A percentile compares a stretch with the other conserved stretches of the same genome.
phyloP scores from a whole-genome alignment of 1,284 basidiomycete genomes.

The Sparassis latifolia region DNA sequence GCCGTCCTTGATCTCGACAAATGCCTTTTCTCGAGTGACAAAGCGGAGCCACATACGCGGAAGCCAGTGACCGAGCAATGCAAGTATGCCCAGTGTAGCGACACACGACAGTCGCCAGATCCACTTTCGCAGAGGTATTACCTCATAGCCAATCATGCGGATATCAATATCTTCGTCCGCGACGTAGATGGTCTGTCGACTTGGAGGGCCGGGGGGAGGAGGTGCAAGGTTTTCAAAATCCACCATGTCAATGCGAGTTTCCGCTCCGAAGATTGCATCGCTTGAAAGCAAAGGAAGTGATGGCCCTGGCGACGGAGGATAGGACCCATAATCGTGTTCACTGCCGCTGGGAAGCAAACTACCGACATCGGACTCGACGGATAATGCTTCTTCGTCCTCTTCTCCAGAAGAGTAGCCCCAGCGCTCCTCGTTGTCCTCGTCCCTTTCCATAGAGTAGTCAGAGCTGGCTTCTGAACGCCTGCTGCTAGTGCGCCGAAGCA shows the following conservation, averaged over 20 bases:
- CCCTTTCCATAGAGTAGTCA: conserved; percentile 48
- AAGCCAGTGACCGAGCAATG: conserved; percentile 89
- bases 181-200: conserved; percentile 83
- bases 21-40: conserved; percentile 82
- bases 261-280: conserved; percentile 67
- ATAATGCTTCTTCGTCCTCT: conserved; percentile 21
- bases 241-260: conserved; percentile 75
- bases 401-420: conserved; percentile 81
- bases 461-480: conserved; percentile 51
- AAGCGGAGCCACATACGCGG: conserved; percentile 86
- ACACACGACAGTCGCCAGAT: conserved; percentile 74
- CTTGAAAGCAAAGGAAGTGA: conserved; percentile 67
- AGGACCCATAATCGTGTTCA: conserved; percentile 65
- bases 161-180: conserved; percentile 89
- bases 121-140: conserved; percentile 54
- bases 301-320: conserved; percentile 53
- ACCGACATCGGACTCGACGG: conserved; percentile 18
- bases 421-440: conserved; percentile 53
- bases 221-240: conserved; percentile 53
- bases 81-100: conserved; percentile 70
- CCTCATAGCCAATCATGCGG: conserved; percentile 87
- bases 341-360: conserved; percentile 35
- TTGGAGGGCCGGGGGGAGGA: conserved; percentile 71
- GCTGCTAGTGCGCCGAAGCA: conserved; percentile 44
- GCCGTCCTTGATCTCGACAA: conserved; percentile 65